Evolutionary conservation across 805 yeast genomes (phyloP).

Genomic region (Candida methanosorbosa): DNA sequence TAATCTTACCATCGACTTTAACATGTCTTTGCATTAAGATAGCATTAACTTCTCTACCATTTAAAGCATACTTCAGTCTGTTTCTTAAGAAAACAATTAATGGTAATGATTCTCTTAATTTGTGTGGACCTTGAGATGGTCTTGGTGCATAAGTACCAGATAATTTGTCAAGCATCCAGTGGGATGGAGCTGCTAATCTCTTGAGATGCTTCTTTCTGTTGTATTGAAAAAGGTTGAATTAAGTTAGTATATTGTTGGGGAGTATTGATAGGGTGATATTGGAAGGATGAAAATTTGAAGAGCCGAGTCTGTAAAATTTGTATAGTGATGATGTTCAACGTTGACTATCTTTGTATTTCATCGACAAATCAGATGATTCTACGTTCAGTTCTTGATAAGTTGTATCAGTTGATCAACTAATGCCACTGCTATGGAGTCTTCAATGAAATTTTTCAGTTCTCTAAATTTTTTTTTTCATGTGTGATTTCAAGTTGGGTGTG

Average conservation of each 20-base stretch:
- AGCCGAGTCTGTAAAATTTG: no score
- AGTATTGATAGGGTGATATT: background rate
- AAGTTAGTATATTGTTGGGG: conserved; percentile 24
- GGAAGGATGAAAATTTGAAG: no score
- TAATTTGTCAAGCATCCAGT: conserved; percentile 99
- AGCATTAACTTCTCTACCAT: conserved; percentile 98
- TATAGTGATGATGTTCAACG: no score
- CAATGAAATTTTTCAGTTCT: no score
- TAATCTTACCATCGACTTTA: conserved; percentile 97
- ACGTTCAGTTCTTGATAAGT: no score
- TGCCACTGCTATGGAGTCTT: no score
- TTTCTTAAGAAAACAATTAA: conserved; percentile 94
- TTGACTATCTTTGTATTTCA: no score
- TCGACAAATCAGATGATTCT: no score
- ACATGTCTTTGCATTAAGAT: conserved; percentile 97
- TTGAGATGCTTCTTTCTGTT: conserved; percentile 98
- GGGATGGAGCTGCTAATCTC: conserved; percentile 99
- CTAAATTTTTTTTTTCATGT: no score
- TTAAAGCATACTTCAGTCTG: conserved; percentile 97
- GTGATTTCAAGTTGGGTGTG: no score
- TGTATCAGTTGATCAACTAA: no score
- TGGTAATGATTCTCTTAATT: conserved; percentile 96
- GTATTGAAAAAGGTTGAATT: no score
- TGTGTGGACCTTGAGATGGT: conserved; percentile 99
- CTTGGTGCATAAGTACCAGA: conserved; percentile 99